Evolutionary conservation across 148 eudicot species (phyloP).

Genomic region (Rhododendron henanense): DNA sequence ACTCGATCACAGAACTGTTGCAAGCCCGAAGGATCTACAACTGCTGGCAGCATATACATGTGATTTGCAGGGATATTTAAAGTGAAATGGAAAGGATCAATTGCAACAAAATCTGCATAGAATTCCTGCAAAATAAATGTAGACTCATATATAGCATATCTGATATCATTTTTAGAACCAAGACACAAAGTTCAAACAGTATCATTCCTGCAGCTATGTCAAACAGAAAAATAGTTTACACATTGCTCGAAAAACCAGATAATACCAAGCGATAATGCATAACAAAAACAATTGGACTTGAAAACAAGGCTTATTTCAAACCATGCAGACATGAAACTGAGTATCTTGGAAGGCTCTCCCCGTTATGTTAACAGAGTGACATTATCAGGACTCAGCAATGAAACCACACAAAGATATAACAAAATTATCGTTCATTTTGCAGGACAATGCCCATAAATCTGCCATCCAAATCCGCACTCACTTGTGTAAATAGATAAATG

Average conservation of each 20-base stretch:
- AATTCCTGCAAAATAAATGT: slow-evolving; percentile 58
- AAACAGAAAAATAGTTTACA: background rate
- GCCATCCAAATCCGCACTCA: background rate
- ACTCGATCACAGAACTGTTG: slow-evolving; percentile 79
- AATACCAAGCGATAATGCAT: background rate
- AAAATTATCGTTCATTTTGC: background rate
- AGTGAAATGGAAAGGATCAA: slow-evolving; percentile 79
- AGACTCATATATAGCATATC: background rate
- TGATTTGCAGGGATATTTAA: slow-evolving; percentile 69
- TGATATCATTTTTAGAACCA: background rate
- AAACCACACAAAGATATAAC: background rate
- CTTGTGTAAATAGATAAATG: background rate
- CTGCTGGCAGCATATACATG: slow-evolving; percentile 95
- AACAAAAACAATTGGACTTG: background rate
- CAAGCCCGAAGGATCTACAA: slow-evolving; percentile 68
- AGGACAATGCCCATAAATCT: background rate
- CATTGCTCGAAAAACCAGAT: background rate
- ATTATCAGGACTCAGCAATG: background rate
- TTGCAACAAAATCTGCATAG: slow-evolving; percentile 88
- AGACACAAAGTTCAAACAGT: background rate
- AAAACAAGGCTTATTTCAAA: background rate
- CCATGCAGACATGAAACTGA: background rate
- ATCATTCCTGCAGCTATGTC: background rate
- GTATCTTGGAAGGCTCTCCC: background rate
- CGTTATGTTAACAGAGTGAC: background rate